phyloP scores from a whole-genome alignment of 805 yeast species.

The Cyberlindnera mycetangii region DNA sequence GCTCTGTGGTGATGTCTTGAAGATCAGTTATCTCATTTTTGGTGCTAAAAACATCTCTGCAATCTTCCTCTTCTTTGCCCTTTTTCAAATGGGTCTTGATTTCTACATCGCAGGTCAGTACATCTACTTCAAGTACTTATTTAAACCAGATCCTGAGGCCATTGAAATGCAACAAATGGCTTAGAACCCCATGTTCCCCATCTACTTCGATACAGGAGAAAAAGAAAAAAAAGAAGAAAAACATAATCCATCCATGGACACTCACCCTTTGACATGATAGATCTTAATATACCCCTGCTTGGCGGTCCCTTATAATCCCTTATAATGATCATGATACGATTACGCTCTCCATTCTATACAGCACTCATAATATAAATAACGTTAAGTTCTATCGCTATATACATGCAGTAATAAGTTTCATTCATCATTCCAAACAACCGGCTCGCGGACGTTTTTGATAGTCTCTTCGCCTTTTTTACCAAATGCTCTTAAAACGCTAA shows the following conservation, averaged over 20 bases:
- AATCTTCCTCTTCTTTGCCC: constrained; percentile 65
- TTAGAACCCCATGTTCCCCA: background rate
- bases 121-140: constrained; percentile 53
- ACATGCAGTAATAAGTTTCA: background rate
- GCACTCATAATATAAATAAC: no score
- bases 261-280: background rate
- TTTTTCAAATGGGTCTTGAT: constrained; percentile 76
- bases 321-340: background rate
- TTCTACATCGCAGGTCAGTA: constrained; percentile 71
- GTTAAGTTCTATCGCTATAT: no score
- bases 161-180: constrained; percentile 15
- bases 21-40: constrained; percentile 67
- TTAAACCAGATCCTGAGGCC: constrained; percentile 15
- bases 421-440: constrained; percentile 26
- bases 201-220: no score
- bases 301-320: background rate
- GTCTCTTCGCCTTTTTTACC: constrained; percentile 28
- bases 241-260: background rate
- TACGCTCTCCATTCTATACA: no score
- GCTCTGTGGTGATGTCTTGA: constrained; percentile 85
- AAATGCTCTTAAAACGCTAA: constrained; percentile 27
- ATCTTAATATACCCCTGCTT: background rate
- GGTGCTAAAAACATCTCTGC: constrained; percentile 70
- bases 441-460: background rate
- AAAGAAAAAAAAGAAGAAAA: background rate